Evolutionary conservation across 345 rosid species (phyloP).

Genomic region (Ricinus communis): DNA sequence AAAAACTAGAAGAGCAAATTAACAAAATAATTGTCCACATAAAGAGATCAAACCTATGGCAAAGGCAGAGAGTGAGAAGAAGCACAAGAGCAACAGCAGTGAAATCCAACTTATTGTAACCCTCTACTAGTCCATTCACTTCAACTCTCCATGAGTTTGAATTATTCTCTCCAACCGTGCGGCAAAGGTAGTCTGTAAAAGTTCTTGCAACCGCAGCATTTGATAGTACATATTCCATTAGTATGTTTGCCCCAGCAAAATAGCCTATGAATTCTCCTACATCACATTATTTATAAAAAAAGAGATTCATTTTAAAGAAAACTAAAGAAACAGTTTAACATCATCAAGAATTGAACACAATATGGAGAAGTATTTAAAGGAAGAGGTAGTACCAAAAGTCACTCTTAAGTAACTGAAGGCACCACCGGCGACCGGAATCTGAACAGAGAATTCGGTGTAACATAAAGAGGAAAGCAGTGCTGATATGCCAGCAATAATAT

Average conservation of each 20-base stretch:
- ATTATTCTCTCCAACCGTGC: slow-evolving; percentile 56
- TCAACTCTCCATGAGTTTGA: slow-evolving; percentile 68
- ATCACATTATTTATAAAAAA: neutral
- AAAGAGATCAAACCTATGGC: slow-evolving; percentile 61
- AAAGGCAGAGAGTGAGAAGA: slow-evolving; percentile 78
- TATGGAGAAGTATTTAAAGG: slow-evolving; percentile 3
- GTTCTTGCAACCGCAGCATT: slow-evolving; percentile 92
- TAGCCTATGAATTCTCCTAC: slow-evolving; percentile 87
- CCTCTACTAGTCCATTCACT: slow-evolving; percentile 54
- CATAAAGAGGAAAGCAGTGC: slow-evolving; percentile 90
- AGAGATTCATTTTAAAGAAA: slow-evolving; percentile 9
- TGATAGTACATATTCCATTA: slow-evolving; percentile 90
- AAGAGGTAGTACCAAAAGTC: slow-evolving; percentile 62
- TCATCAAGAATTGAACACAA: neutral
- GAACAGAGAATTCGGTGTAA: slow-evolving; percentile 90
- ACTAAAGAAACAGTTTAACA: neutral
- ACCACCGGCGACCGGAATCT: slow-evolving; percentile 93
- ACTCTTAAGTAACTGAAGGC: slow-evolving; percentile 93
- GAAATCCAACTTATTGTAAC: slow-evolving; percentile 80
- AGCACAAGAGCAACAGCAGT: slow-evolving; percentile 79
- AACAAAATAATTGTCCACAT: neutral
- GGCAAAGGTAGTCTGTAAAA: slow-evolving; percentile 76
- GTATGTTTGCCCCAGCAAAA: slow-evolving; percentile 84
- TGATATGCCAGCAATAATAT: slow-evolving; percentile 73
- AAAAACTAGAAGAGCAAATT: too few species aligned